Evolutionary conservation across 2,329 filamentous ascomycete species (phyloP).

Genomic region (Trichoderma semiorbis): DNA sequence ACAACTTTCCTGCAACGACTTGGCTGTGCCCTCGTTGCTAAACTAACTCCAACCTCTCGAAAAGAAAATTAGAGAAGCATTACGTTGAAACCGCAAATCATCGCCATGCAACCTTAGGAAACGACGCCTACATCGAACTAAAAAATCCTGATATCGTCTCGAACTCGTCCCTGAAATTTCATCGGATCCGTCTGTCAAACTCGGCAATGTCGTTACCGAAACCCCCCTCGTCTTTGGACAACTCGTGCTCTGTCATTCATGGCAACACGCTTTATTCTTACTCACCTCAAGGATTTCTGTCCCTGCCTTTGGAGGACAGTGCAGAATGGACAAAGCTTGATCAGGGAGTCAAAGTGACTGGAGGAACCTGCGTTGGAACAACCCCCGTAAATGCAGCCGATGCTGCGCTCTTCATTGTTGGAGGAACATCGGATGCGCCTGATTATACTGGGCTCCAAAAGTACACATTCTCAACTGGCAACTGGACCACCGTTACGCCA

Average conservation of each 20-base stretch:
- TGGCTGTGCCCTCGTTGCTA: slow-evolving; percentile 11
- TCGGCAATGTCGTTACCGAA: slow-evolving; percentile 65
- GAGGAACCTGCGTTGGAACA: slow-evolving; percentile 73
- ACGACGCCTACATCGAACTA: not conserved
- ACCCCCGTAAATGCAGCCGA: slow-evolving; percentile 55
- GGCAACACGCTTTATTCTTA: slow-evolving; percentile 83
- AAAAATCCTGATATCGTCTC: slow-evolving; percentile 1
- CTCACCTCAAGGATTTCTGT: slow-evolving; percentile 70
- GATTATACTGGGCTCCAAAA: slow-evolving; percentile 74
- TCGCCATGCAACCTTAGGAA: slow-evolving; percentile 25
- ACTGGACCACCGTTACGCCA: slow-evolving; percentile 49
- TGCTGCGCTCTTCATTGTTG: slow-evolving; percentile 74
- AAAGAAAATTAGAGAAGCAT: not conserved
- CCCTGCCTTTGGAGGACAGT: slow-evolving; percentile 64
- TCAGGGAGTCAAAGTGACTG: slow-evolving; percentile 67
- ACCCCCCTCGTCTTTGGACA: slow-evolving; percentile 66
- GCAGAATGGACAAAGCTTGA: slow-evolving; percentile 67
- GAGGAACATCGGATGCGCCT: slow-evolving; percentile 56
- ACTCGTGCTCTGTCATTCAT: slow-evolving; percentile 78
- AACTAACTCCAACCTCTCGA: not conserved
- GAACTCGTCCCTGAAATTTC: not conserved
- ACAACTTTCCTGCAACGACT: not conserved
- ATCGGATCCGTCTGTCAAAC: not conserved
- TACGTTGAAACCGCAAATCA: not conserved
- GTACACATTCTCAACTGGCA: slow-evolving; percentile 51